phyloP scores from a whole-genome alignment of 306 rosid species.

The Sechiopsis laciniata region DNA sequence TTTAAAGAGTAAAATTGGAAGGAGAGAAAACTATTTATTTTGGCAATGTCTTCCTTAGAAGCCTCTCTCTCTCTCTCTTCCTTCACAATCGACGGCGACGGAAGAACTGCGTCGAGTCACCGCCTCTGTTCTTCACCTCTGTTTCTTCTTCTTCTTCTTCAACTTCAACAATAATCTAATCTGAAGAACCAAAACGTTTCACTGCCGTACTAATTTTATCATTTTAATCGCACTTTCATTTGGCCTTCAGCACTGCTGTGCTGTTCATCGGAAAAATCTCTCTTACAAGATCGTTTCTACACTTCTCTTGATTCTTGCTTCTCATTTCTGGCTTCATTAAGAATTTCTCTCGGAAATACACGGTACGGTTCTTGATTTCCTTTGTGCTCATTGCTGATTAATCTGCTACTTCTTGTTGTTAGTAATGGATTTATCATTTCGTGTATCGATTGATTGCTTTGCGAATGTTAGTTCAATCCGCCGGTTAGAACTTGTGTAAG shows the following conservation, averaged over 20 bases:
- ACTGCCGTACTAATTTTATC: background rate
- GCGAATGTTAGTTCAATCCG: background rate
- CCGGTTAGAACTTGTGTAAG: background rate
- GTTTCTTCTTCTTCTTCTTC: background rate
- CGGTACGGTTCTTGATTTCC: conserved; percentile 9
- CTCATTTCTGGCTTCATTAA: background rate
- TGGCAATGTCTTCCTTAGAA: background rate
- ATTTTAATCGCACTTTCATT: background rate
- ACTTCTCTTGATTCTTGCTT: background rate
- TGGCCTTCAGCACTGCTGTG: background rate
- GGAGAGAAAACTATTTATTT: background rate
- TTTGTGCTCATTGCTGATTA: background rate
- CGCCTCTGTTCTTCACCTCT: conserved; percentile 5
- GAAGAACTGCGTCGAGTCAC: conserved; percentile 6
- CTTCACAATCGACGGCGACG: conserved; percentile 8
- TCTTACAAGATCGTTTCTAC: background rate
- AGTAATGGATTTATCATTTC: background rate
- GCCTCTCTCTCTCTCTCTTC: background rate
- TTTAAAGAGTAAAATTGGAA: background rate
- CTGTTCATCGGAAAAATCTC: background rate
- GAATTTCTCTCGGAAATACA: background rate
- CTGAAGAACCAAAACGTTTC: background rate
- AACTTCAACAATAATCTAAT: background rate
- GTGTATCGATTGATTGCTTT: background rate
- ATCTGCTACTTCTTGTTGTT: background rate